Base-by-base conservation (phyloP, 129 eudicot genomes). In the Artemisia argyi region DNA sequence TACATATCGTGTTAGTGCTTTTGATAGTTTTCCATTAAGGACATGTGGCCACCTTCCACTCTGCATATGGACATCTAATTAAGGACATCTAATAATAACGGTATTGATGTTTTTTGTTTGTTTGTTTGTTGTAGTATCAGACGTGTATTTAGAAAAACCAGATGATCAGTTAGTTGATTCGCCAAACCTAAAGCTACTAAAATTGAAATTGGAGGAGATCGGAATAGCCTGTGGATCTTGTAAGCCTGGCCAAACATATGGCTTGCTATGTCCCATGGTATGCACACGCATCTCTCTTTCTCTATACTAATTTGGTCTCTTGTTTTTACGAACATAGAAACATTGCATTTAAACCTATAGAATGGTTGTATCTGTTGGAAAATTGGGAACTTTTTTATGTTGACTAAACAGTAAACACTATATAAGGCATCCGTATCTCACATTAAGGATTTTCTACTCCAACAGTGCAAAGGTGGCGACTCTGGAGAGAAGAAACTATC, bases 401-500 rank as follows among this genome's bases (percentile, higher is more conserved):
- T 53, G 11, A 16, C 39, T 51, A 28, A 68, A 13, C 7, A 16
- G 18, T 51, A 28, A 68, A 13, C 7, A 15, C 57, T 24, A 2
- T 58, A 20, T 4, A 19, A 7, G 13, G 6, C 61, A 64, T 50
- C 15, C 44, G 47, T 64, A 39, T 24, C 49, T 18, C 13, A 54
- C 61, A 5, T 53, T n/a, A 78, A 39, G 24, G 42, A n/a, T 44
- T 7, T 22, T 72, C 68, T 54, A 4, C 44, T 66, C 20, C 61
- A 74, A 78, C 60, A 90, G 96, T 90, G 96, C 54, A 62, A 78
- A 78, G 94, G 96, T 80, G 96, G 96, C 8, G 79, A 77, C 13
- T 80, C 84, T 19, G 54, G 26, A 56, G 93, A 90, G 81, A 80
- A 76, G 73, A 81, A 79, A 71, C 73, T 90, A 60, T 76, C 91